These are phyloP conservation scores for Ochetophila trinervis DNA, from an alignment of 306 rosid genomes.

Conservation along the genomic window DNA sequence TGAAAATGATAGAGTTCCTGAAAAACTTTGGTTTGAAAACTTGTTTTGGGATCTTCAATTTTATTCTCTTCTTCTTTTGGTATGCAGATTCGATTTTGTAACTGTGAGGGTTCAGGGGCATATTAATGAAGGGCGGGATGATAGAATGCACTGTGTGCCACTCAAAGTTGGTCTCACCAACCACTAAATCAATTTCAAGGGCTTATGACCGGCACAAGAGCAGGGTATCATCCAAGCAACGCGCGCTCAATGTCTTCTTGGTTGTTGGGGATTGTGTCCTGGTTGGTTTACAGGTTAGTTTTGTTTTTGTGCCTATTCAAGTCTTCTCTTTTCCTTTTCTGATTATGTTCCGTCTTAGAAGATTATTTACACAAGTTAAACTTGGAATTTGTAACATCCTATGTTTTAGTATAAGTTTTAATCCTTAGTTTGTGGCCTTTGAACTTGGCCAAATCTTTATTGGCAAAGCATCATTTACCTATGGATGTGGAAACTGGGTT, in stretches of 20 bases:
- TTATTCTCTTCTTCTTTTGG: background rate
- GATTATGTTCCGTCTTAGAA: slow-evolving; percentile 5
- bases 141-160: slow-evolving; percentile 93
- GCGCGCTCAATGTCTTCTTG: slow-evolving; percentile 68
- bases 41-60: slow-evolving; percentile 6
- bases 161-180: slow-evolving; percentile 74
- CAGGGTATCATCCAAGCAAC: slow-evolving; percentile 77
- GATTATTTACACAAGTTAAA: background rate
- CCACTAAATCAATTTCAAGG: slow-evolving; percentile 56
- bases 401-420: background rate
- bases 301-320: slow-evolving; percentile 10
- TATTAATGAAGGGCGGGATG: slow-evolving; percentile 67
- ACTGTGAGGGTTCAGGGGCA: slow-evolving; percentile 28
- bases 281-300: slow-evolving; percentile 85
- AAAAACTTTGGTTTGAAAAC: background rate
- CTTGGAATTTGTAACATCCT: background rate
- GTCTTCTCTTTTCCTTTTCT: background rate
- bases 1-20: background rate
- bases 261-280: slow-evolving; percentile 89
- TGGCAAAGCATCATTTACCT: too few species aligned
- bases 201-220: slow-evolving; percentile 86
- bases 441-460: too few species aligned
- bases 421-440: background rate
- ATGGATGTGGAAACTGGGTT: too few species aligned
- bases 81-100: slow-evolving; percentile 49